A percentile compares a stretch with the other conserved stretches of the same genome.
Evolutionary conservation across 345 rosid species (phyloP).

Genomic region (Capsella bursapastoris): DNA sequence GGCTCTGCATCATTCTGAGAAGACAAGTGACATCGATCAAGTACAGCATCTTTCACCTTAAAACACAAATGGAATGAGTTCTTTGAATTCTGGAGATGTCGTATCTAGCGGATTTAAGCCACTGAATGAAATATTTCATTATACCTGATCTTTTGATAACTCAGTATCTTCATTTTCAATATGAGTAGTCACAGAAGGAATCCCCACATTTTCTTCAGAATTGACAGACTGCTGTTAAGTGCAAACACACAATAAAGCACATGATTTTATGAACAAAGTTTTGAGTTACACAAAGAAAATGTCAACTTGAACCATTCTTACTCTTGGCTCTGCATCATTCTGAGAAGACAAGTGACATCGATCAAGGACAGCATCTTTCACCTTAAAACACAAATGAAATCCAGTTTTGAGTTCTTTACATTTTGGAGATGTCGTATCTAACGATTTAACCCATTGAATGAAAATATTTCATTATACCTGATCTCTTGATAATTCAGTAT

Average conservation of each 20-base stretch:
- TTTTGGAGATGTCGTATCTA: neutral
- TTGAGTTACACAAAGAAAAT: neutral
- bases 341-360: conserved; percentile 9
- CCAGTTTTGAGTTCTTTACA: neutral
- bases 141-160: conserved; percentile 28
- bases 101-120: neutral
- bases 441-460: neutral
- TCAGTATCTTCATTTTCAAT: conserved; percentile 17
- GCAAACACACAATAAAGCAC: conserved; percentile 11
- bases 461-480: conserved; percentile 2
- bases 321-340: conserved; percentile 24
- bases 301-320: conserved; percentile 20
- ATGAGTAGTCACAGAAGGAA: neutral
- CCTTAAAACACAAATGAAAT: conserved; percentile 19
- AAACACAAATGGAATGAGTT: conserved; percentile 15
- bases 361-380: conserved; percentile 27
- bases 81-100: neutral
- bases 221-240: conserved; percentile 18
- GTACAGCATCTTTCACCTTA: conserved; percentile 30
- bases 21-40: conserved; percentile 17
- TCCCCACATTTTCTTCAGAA: conserved; percentile 23
- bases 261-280: neutral
- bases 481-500: conserved; percentile 17
- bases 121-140: neutral
- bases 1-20: conserved; percentile 20